These are phyloP conservation scores for Filobasidium floriforme DNA, from an alignment of 768 basidiomycete genomes.

Conservation along the genomic window DNA sequence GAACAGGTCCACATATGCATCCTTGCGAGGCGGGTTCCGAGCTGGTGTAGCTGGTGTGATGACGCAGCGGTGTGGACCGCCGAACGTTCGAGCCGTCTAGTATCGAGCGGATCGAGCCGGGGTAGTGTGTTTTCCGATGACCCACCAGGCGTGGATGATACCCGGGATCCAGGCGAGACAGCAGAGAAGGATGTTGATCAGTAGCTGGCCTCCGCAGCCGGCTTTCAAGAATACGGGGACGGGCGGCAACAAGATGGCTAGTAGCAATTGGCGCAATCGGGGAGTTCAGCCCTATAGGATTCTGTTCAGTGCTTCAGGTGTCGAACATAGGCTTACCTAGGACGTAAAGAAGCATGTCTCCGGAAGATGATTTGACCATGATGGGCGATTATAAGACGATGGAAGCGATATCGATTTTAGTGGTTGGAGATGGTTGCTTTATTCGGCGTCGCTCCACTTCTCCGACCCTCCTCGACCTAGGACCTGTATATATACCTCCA, in stretches of 20 bases:
- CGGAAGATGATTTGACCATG: conserved; percentile 27
- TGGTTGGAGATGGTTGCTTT: not conserved
- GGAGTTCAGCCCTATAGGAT: not conserved
- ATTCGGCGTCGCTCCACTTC: too few species aligned
- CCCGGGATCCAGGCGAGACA: conserved; percentile 55
- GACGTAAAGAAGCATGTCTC: conserved; percentile 47
- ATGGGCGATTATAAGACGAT: not conserved
- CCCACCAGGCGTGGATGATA: conserved; percentile 52
- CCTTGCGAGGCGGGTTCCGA: too few species aligned
- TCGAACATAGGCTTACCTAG: conserved; percentile 30
- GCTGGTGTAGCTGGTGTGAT: too few species aligned
- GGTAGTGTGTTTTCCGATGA: conserved; percentile 30
- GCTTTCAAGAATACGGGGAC: conserved; percentile 33
- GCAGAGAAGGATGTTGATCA: conserved; percentile 47
- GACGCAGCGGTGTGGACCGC: too few species aligned
- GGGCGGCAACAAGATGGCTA: conserved; percentile 39
- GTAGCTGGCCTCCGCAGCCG: conserved; percentile 36
- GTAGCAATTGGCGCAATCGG: not conserved
- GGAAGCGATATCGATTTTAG: not conserved
- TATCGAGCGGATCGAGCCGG: conserved; percentile 13
- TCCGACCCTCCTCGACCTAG: too few species aligned
- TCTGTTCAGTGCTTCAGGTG: not conserved
- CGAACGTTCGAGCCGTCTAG: too few species aligned
- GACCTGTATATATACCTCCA: too few species aligned
- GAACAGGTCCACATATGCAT: not conserved